Evolutionary conservation across 2,329 filamentous ascomycete species (phyloP), one percentile per base, ranked within the genome.

Genomic region (Xylaria sp.): DNA sequence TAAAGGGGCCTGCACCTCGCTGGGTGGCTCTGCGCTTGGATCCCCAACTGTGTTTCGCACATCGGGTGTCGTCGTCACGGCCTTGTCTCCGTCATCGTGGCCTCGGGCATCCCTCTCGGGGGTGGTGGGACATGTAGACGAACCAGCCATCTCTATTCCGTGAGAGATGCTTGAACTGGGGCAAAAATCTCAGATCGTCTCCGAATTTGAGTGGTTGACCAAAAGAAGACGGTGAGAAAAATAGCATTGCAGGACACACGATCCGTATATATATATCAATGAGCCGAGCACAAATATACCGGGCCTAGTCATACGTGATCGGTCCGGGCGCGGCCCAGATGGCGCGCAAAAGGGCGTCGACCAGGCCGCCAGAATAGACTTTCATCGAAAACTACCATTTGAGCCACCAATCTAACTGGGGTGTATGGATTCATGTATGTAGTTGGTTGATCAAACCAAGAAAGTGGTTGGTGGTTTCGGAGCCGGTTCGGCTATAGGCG

Each of bases 401-500:
- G 12, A 46, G n/a, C 46, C 1, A 20, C 44, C 18, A 20, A 20
- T 18, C n/a, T 37, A 37, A 37, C 34, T 10, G 10, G 34, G 34
- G 34, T 37, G 10, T 9, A 10, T 37, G 34, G 1, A 55, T 37
- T 9, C 10, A 10, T 37, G 34, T 10, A 55, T 28, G 52, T n/a
- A 20, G 52, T 20, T 55, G 18, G 18, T 18, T 9, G 28, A 18
- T 18, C 28, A 9, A 20, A 48, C n/a, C 10, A 20, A 48, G 15
- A 34, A 59, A 25, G 25, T 34, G 34, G 37, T n/a, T 39, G n/a
- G 50, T 13, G 7, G 51, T 34, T 13, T 41, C 70, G 70, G 70
- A 68, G 67, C 70, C 70, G 70, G n/a, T 57, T 66, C 70, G 70
- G 70, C 67, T 72, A 72, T 50, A 39, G 25, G 2, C 48, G 20